Base-by-base conservation (phyloP, 2,329 filamentous ascomycete species). In the Ceratocystis destructans region DNA sequence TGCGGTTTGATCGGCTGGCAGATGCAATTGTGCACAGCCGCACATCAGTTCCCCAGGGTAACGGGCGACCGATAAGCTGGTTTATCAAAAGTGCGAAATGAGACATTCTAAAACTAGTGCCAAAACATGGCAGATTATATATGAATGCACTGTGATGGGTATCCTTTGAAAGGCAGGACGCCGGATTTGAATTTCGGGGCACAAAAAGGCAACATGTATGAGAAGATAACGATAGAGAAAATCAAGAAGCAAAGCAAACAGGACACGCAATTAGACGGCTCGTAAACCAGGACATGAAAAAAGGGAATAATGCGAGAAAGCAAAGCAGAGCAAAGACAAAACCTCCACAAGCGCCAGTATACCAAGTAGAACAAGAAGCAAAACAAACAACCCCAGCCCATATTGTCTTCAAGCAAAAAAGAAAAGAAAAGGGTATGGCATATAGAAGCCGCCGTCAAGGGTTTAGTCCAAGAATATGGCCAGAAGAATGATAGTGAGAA, bases 401-500 rank as follows among this genome's bases (percentile, higher is more conserved):
- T 41, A 2, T 41, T 41, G 10, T 15, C 37, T 41, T 15, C 10
- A 4, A 41, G 37, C 37, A 41, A 41, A 41, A 37, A 37, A 37
- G 8, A 37, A 12, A 37, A 12, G 12, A 12, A 41, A 12, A 41
- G 37, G 10, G 37, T 1, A 41, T 41, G 12, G 37, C 37, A 20
- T 25, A 59, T 20, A 37, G 17, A 28, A 37, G 55, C 17, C 15
- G 17, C 12, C 17, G 6, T 2, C 31, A 33, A 31, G 61, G 4
- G 61, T 68, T 78, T 73, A 95, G 67, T 89, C 88, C 71, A 96
- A 74, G 64, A 91, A 85, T 64, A 93, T 88, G 15, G 94, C 95
- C 71, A 99, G 77, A 68, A 99, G 81, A 57, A 99, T 87, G 71
- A 99, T 90, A 2, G 90, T 88, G 72, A 97, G 76, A 68, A 99